Base-by-base conservation (phyloP, 257 asterid genomes). In the Henckelia pumila region DNA sequence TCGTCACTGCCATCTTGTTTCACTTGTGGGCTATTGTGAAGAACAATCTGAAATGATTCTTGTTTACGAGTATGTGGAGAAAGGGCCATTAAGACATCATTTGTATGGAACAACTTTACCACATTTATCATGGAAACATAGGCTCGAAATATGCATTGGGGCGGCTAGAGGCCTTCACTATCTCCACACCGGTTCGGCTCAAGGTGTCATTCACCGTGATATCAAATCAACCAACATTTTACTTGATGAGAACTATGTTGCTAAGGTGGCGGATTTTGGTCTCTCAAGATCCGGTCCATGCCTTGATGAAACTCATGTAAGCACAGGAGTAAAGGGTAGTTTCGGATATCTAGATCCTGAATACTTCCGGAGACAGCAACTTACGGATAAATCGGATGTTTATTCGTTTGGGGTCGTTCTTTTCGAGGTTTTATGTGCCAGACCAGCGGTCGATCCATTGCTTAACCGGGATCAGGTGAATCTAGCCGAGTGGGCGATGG, bases 71-170 rank as follows among this genome's bases (percentile, higher is more conserved):
- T 89, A 89, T 76, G 73, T 89, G 77, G 92, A 86, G 59, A 86
- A 84, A 66, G 96, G 96, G 24, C 80, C 96, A 0, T 28, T 86
- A 35, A 84, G 84, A 60, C 75, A 59, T 60, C 91, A 89, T 68
- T 73, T 89, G 59, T 89, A 86, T 8, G 94, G 96, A 6, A 50
- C 81, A 0, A 62, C 64, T 21, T 69, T 67, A 20, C 81, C 85
- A 3, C 85, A 86, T 0, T 37, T 89, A 20, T 80, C 92, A 4
- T 89, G 96, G 96, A 89, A 83, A 68, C 88, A 86, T 64, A 72
- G 96, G 76, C 89, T 89, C 0, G 96, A 89, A 63, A 79, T 89
- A 61, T 89, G 96, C 85, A 86, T 89, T 7, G 96, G 96, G n/a
- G 95, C 96, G 13, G 96, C 96, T 21, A 64, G 96, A 66, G 96